Conservation (phyloP, 202 grass and related monocot genomes). For the Schoenoplectus tabernaemontani region DNA sequence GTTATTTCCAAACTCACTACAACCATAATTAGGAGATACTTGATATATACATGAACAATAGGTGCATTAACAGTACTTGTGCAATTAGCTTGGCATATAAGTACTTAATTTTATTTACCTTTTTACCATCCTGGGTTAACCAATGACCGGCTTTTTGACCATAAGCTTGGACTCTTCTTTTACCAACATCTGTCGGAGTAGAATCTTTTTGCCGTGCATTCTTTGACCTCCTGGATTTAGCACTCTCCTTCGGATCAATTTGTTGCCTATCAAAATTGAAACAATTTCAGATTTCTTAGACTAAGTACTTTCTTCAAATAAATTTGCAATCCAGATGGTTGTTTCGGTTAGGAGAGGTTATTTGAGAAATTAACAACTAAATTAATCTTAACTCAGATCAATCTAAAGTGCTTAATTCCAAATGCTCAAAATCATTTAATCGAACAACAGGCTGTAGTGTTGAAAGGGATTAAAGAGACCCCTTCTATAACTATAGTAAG, state of each 20-base stretch:
- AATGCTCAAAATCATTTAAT: neutral
- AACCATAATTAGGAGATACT: neutral
- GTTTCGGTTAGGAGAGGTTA: neutral
- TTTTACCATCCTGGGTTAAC: conserved; percentile 67
- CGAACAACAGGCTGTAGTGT: neutral
- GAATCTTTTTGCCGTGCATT: conserved; percentile 25
- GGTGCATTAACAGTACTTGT: neutral
- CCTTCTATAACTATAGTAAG: neutral
- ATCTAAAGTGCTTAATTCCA: neutral
- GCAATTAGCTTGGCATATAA: neutral
- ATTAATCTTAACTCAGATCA: neutral
- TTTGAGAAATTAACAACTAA: neutral
- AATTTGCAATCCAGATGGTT: neutral
- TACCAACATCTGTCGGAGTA: conserved; percentile 53
- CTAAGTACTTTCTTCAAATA: conserved; percentile 8
- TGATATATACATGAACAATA: neutral
- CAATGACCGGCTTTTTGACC: conserved; percentile 62
- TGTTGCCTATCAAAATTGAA: conserved; percentile 36
- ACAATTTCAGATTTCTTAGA: conserved; percentile 5
- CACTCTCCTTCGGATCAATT: conserved; percentile 12
- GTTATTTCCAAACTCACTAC: neutral
- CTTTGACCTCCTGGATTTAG: conserved; percentile 31
- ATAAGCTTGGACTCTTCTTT: conserved; percentile 50
- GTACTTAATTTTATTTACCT: conserved; percentile 31
- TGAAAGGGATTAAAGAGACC: neutral